phyloP scores from a whole-genome alignment of 148 eudicot species.

The Chenopodium album region DNA sequence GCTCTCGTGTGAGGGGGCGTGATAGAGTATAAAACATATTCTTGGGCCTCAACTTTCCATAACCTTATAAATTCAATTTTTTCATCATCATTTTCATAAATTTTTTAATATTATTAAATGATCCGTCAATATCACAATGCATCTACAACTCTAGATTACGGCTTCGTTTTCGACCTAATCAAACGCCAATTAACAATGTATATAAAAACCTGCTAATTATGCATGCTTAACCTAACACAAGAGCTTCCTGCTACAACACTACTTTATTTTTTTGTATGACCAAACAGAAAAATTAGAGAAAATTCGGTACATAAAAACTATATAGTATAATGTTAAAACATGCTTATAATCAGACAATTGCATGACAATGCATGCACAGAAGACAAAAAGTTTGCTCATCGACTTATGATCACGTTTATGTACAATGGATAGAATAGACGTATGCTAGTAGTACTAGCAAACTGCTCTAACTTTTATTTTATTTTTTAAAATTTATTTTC shows the following conservation, averaged over 20 bases:
- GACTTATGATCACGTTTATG: conserved; percentile 17
- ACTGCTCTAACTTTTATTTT: not conserved
- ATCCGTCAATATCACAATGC: no score
- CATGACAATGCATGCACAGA: conserved; percentile 9
- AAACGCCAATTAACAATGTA: not conserved
- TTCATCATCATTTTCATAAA: no score
- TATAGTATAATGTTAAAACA: not conserved
- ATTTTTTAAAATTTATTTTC: not conserved
- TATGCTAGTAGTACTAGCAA: not conserved
- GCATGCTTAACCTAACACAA: not conserved
- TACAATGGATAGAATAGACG: not conserved
- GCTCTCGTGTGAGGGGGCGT: no score
- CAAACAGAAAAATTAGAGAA: not conserved
- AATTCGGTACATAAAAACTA: not conserved
- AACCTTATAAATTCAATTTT: no score
- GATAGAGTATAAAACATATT: no score
- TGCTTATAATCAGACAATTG: not conserved
- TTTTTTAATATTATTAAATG: no score
- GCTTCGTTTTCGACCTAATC: not conserved
- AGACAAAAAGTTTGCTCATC: conserved; percentile 30
- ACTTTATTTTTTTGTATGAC: not conserved
- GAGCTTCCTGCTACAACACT: not conserved
- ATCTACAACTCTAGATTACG: no score
- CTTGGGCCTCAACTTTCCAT: no score
- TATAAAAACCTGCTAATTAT: not conserved